Base-by-base conservation (phyloP, 257 asterid genomes). In the Scutellaria baicalensis region DNA sequence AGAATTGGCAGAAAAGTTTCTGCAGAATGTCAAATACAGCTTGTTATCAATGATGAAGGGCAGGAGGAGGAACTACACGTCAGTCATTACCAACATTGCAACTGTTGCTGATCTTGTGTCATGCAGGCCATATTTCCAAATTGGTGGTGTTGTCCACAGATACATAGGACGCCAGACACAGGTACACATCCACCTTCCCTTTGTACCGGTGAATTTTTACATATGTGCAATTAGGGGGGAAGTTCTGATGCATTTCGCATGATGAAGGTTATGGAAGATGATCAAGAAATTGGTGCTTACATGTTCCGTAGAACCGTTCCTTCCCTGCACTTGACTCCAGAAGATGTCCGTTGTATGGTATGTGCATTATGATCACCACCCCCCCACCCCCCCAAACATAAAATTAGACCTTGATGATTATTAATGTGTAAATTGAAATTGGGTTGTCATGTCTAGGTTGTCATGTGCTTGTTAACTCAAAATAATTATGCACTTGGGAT, bases 271-370 rank as follows among this genome's bases (percentile, higher is more conserved):
- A 91, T 94, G 99, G 97, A 94, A 85, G 96, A 94, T 79, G 97
- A 91, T 81, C 96, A 74, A 77, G 99, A 94, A 82, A 94, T 94
- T 64, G 94, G 89, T 67, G 97, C 99, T 14, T 94, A 89, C 79
- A 94, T 94, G 99, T 94, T 94, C 74, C 99, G 99, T 9, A 86
- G 99, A 86, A 94, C 99, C 13, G 97, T 94, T 70, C 99, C 99
- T 76, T 88, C 90, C 63, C 73, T 86, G 78, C 93, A 87, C 79
- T 74, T 94, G 84, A 84, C 93, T 45, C 85, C 96, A 23, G 97
- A 91, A 73, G 99, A 94, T 79, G 92, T 94, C 76, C 96, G 97
- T 23, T 73, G 80, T 78, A 94, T 94, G 99, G 99, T 94, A 85
- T 77, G 89, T 68, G 55, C 62, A 27, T 27, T 66, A 50, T 13